Evolutionary conservation across 2,329 filamentous ascomycete species (phyloP).

Genomic region (Seiridium cupressi): DNA sequence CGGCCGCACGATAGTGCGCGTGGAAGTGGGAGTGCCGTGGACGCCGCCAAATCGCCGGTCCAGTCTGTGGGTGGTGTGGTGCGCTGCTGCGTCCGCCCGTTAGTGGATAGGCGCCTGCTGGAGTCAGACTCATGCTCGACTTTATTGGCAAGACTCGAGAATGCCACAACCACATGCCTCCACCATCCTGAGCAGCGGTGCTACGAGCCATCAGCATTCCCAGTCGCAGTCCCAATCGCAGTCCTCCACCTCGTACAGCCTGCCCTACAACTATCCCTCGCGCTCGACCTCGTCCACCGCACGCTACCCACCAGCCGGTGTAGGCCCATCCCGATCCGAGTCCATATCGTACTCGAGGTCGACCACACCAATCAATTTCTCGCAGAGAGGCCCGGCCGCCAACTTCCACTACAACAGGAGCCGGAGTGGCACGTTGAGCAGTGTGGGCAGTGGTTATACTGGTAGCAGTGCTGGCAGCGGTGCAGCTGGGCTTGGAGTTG

Average conservation of each 20-base stretch:
- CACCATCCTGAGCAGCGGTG: constrained; percentile 8
- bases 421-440: constrained; percentile 5
- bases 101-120: background rate
- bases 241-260: background rate
- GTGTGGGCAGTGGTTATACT: background rate
- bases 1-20: background rate
- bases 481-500: background rate
- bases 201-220: constrained; percentile 7
- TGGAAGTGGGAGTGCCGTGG: background rate
- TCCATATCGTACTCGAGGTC: background rate
- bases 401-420: constrained; percentile 11
- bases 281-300: background rate
- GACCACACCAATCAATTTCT: background rate
- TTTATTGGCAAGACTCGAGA: constrained; percentile 4
- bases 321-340: background rate
- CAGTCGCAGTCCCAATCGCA: constrained; percentile 9
- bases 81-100: background rate
- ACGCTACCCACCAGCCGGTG: background rate
- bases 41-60: background rate
- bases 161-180: constrained; percentile 14
- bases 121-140: background rate
- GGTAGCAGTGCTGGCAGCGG: background rate
- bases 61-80: background rate
- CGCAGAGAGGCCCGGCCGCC: constrained; percentile 5
- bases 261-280: constrained; percentile 3